Conservation (phyloP, 257 asterid species). For the Ajuga chamaepitys region DNA sequence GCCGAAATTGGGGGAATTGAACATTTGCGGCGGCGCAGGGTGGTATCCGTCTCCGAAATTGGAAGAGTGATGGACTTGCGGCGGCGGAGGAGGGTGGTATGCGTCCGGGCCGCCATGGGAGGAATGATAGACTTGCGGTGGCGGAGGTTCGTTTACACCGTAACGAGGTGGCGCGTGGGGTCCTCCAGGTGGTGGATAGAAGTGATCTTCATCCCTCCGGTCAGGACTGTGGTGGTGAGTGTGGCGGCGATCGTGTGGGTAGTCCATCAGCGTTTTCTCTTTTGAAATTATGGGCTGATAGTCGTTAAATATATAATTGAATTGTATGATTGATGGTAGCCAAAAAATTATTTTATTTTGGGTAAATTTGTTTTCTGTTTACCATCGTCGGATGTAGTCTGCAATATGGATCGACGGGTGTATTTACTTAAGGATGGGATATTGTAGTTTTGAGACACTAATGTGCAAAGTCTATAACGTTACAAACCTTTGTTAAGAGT, state of each 20-base stretch:
- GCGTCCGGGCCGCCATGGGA: background rate
- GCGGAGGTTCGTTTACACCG: slow-evolving; percentile 14
- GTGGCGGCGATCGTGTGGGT: slow-evolving; percentile 9
- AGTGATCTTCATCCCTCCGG: slow-evolving; percentile 12
- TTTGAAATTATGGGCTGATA: no score
- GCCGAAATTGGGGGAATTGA: background rate
- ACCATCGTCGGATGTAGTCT: no score
- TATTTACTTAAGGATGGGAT: no score
- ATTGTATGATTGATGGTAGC: no score
- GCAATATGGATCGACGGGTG: no score
- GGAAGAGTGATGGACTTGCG: background rate
- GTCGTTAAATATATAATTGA: no score
- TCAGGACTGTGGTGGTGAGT: background rate
- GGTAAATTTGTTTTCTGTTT: no score
- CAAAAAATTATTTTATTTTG: no score
- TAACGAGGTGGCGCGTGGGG: slow-evolving; percentile 3
- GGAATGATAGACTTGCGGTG: slow-evolving; percentile 2
- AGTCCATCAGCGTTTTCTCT: slow-evolving; percentile 1
- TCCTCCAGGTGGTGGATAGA: slow-evolving; percentile 8
- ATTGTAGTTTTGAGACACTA: no score
- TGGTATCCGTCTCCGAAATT: background rate
- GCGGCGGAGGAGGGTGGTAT: slow-evolving; percentile 4
- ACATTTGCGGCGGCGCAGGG: background rate
- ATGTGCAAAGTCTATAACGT: no score
- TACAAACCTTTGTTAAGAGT: no score